phyloP scores from a whole-genome alignment of 2,329 filamentous ascomycete genomes.

The Ceratocystiopsis sp. region DNA sequence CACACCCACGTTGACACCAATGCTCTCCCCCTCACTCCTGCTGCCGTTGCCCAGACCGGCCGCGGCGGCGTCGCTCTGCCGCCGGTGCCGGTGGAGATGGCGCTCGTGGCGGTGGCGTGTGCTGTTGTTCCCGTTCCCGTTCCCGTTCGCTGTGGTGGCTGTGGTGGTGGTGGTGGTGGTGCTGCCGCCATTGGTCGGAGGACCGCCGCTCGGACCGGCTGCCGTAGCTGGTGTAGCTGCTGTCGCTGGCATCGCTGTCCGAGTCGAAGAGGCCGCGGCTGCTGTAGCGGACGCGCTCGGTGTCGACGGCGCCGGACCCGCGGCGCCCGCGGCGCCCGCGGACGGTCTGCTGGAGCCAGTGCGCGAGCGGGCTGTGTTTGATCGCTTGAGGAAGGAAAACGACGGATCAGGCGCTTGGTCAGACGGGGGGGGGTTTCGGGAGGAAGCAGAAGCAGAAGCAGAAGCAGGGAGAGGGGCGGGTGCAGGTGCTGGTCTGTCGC shows the following conservation, averaged over 20 bases:
- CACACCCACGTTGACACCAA: too few relatives aligned
- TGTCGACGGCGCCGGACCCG: neutral
- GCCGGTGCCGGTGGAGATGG: slow-evolving; percentile 1
- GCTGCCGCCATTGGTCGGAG: neutral
- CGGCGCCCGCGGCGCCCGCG: slow-evolving; percentile 5
- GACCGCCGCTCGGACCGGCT: neutral
- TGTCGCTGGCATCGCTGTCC: neutral
- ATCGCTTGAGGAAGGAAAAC: slow-evolving; percentile 5
- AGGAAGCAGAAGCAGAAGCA: slow-evolving; percentile 9
- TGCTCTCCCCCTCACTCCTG: too few relatives aligned
- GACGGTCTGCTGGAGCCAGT: slow-evolving; percentile 9
- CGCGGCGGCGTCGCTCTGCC: neutral
- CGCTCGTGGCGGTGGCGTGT: neutral
- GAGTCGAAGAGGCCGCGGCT: neutral
- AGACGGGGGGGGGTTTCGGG: too few relatives aligned
- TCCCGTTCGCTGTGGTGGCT: too few relatives aligned
- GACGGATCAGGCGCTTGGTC: too few relatives aligned
- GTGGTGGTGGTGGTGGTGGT: too few relatives aligned
- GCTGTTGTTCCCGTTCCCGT: neutral
- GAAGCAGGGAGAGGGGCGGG: slow-evolving; percentile 61
- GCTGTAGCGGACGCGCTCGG: neutral
- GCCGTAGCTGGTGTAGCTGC: neutral
- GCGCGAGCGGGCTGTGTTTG: slow-evolving; percentile 9
- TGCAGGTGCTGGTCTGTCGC: slow-evolving; percentile 11
- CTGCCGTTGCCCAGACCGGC: too few relatives aligned